These are phyloP conservation scores for Solanum pinnatisectum DNA, from an alignment of 257 asterid species.

Conservation along the genomic window DNA sequence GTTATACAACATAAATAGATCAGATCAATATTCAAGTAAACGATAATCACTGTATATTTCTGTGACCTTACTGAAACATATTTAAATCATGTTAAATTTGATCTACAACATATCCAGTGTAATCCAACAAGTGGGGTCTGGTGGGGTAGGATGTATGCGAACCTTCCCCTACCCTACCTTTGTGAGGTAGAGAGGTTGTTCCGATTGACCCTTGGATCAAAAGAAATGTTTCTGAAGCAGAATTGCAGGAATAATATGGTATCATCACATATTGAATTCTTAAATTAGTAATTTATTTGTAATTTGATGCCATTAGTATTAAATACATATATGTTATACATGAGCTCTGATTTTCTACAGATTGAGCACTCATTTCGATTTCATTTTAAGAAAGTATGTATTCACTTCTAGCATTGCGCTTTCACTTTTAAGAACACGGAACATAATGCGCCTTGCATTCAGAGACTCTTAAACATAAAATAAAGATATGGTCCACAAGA, in stretches of 20 bases:
- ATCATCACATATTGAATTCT: not conserved
- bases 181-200: not conserved
- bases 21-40: not conserved
- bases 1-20: not conserved
- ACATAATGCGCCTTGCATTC: not conserved
- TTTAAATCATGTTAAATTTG: not conserved
- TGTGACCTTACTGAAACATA: not conserved
- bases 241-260: not conserved
- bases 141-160: not conserved
- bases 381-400: not conserved
- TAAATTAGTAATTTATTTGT: not conserved
- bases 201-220: not conserved
- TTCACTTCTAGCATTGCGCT: not conserved
- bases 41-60: not conserved
- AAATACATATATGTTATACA: not conserved
- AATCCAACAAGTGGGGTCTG: not conserved
- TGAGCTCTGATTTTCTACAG: not conserved
- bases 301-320: not conserved
- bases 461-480: not conserved
- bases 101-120: not conserved
- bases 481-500: not conserved
- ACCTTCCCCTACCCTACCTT: not conserved
- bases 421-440: not conserved
- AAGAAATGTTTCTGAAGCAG: not conserved
- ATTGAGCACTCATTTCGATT: not conserved